Evolutionary conservation across 257 asterid genomes (phyloP), one percentile per base, ranked within the genome.

Genomic region (Solanum sitiens): DNA sequence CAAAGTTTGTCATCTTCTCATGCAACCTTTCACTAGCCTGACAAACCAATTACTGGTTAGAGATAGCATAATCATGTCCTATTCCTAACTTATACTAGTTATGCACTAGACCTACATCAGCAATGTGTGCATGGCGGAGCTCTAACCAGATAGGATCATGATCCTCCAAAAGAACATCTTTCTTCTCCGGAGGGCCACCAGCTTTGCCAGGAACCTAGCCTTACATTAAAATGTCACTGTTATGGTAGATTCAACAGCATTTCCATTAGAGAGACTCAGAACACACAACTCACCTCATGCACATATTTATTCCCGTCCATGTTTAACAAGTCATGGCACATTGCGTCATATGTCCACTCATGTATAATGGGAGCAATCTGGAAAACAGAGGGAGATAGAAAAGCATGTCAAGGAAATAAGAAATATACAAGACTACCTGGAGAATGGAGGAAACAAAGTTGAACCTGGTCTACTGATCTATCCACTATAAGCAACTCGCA

Each of bases 261-360:
- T 53, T 44, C 75, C 71, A 88, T 88, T 61, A 88, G 27, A 74
- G 25, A 83, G 83, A 91, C 47, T 70, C 87, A 85, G 35, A 65
- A 65, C 18, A 76, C 50, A 77, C 82, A 76, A 83, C 83, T 89
- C 91, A 97, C 99, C 98, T 97, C 98, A 83, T 97, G 98, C 15
- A 96, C 96, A 87, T 95, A 97, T 91, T 97, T 97, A 90, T 95
- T 97, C 87, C 99, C 99, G 61, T 97, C 99, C 99, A 97, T 95
- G 88, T 92, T 90, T 87, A 97, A 93, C 90, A 97, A 90, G 86
- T 97, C 99, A 92, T 92, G 99, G 90, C 99, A 97, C 99, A 97
- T 96, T 45, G 99, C 99, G 87, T 97, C 99, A 92, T 97, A 97
- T 45, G 99, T 96, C 99, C 99, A 97, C 89, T 97, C 99, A 87